Evolutionary conservation across 169 alveolate genomes (phyloP).

Genomic region (Fabrea salina): DNA sequence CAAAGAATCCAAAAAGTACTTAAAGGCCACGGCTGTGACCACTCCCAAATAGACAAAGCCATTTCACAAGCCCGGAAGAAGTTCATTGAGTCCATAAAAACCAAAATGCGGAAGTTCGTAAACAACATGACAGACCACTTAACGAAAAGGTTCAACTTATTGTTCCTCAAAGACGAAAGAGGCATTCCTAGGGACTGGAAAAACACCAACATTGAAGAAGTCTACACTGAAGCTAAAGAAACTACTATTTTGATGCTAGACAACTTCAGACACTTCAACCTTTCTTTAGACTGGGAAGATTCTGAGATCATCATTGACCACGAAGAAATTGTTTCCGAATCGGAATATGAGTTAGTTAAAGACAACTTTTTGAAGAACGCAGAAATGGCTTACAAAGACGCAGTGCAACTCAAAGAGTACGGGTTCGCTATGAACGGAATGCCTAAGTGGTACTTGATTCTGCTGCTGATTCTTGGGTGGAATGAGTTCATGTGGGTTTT

Average conservation of each 20-base stretch:
- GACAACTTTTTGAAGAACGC: constrained; percentile 62
- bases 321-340: constrained; percentile 51
- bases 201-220: constrained; percentile 42
- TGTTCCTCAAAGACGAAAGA: constrained; percentile 58
- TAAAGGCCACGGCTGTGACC: not conserved
- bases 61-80: constrained; percentile 32
- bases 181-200: constrained; percentile 67
- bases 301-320: constrained; percentile 10
- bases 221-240: constrained; percentile 29
- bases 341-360: constrained; percentile 49
- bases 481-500: constrained; percentile 55
- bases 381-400: constrained; percentile 66
- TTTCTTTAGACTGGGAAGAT: constrained; percentile 19
- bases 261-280: constrained; percentile 37
- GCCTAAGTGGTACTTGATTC: constrained; percentile 61
- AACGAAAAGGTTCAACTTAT: constrained; percentile 52
- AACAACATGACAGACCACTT: constrained; percentile 34
- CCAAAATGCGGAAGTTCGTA: constrained; percentile 33
- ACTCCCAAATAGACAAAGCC: not conserved
- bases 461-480: constrained; percentile 63
- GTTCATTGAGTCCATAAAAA: constrained; percentile 33
- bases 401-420: constrained; percentile 59
- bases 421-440: constrained; percentile 42
- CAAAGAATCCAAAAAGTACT: not conserved
- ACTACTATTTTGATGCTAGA: constrained; percentile 38